phyloP scores from a whole-genome alignment of 257 asterid genomes.

The Knoxia roxburghii region DNA sequence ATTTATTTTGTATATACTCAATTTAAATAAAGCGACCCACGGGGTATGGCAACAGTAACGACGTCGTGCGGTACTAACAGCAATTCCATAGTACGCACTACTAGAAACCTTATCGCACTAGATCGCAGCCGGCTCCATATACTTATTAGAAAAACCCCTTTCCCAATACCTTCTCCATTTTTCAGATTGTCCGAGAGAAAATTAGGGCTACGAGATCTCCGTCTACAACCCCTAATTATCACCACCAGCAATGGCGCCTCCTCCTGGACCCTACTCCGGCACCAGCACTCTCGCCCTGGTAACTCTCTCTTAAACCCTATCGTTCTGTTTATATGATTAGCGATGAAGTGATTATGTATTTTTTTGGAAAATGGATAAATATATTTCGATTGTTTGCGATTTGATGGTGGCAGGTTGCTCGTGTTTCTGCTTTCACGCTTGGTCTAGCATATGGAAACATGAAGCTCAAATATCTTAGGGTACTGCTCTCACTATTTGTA shows the following conservation, averaged over 20 bases:
- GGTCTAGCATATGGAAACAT: conserved; percentile 41
- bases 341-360: no score
- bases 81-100: background rate
- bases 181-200: background rate
- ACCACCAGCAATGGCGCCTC: conserved; percentile 32
- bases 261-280: conserved; percentile 47
- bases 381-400: background rate
- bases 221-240: background rate
- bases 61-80: background rate
- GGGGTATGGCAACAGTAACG: no score
- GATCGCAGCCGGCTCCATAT: conserved; percentile 10
- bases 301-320: background rate
- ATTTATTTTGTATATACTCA: no score
- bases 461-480: conserved; percentile 46
- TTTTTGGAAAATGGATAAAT: no score
- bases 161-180: background rate
- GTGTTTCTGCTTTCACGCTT: conserved; percentile 35
- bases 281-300: conserved; percentile 49
- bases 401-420: conserved; percentile 35
- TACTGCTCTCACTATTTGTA: conserved; percentile 6
- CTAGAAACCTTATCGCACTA: conserved; percentile 1
- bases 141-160: background rate
- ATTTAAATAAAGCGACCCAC: no score
- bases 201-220: conserved; percentile 6
- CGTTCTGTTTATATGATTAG: background rate